A percentile compares a stretch with the other conserved stretches of the same genome.
Conservation (phyloP, 2,329 filamentous ascomycete species). For the Lachnellula willkommii region DNA sequence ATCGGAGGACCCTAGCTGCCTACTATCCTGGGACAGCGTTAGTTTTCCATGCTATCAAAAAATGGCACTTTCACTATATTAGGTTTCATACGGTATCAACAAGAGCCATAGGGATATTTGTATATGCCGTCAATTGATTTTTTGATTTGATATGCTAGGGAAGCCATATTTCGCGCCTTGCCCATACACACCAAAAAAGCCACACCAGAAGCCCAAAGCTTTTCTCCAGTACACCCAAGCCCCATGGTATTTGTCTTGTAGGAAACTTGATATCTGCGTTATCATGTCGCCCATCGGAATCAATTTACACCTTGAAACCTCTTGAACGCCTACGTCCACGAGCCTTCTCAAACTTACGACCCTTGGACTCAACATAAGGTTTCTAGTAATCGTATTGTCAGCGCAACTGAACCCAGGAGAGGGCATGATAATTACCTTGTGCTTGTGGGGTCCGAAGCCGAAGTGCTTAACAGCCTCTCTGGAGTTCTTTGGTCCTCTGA, state of each 20-base stretch:
- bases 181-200: slow-evolving; percentile 15
- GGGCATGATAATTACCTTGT: slow-evolving; percentile 69
- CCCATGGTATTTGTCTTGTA: slow-evolving; percentile 1
- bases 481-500: slow-evolving; percentile 96
- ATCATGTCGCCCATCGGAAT: slow-evolving; percentile 14
- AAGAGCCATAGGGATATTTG: background rate
- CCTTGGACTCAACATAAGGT: slow-evolving; percentile 96
- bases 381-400: slow-evolving; percentile 57
- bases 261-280: slow-evolving; percentile 19
- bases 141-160: background rate
- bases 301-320: slow-evolving; percentile 98
- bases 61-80: too few relatives aligned
- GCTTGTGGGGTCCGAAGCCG: slow-evolving; percentile 92
- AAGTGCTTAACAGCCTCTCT: slow-evolving; percentile 99
- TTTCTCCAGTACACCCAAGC: slow-evolving; percentile 6
- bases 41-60: too few relatives aligned
- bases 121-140: background rate
- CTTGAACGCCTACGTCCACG: slow-evolving; percentile 97
- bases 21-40: too few relatives aligned
- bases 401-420: background rate
- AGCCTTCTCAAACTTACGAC: slow-evolving; percentile 98
- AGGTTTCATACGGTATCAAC: too few relatives aligned
- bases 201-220: slow-evolving; percentile 3
- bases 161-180: slow-evolving; percentile 12
- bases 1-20: too few relatives aligned